Evolutionary conservation across 1,284 basidiomycete species (phyloP).

Genomic region (Neolentinus lepideus): DNA sequence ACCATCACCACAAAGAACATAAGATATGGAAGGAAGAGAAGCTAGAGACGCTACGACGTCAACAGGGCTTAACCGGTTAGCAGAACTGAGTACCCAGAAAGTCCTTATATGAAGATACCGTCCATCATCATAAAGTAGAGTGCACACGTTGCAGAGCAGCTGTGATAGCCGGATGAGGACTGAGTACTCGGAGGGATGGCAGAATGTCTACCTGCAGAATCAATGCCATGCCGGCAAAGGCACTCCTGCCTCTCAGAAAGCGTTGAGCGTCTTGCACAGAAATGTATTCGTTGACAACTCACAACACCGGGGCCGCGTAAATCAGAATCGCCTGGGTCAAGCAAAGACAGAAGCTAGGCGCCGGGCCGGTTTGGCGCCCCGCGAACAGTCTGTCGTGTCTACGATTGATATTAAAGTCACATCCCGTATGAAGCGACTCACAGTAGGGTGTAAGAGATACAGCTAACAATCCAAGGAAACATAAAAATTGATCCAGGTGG

Average conservation of each 20-base stretch:
- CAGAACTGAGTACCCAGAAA: neutral
- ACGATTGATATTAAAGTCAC: neutral
- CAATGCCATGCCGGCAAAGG: neutral
- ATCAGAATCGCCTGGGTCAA: neutral
- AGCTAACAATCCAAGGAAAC: neutral
- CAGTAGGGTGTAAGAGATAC: neutral
- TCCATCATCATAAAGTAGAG: neutral
- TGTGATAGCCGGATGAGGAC: neutral
- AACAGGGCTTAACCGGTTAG: neutral
- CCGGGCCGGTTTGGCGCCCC: neutral
- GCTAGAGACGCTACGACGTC: neutral
- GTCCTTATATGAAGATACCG: neutral
- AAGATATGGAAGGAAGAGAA: neutral
- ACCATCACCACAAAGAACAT: neutral
- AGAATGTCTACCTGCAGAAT: neutral
- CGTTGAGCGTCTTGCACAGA: neutral
- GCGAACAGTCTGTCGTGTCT: neutral
- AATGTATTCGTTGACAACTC: neutral
- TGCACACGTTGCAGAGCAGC: neutral
- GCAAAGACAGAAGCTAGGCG: neutral
- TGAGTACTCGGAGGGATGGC: neutral
- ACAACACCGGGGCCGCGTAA: neutral
- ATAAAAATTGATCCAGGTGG: neutral
- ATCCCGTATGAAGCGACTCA: neutral
- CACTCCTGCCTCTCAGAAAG: neutral